Evolutionary conservation across 805 yeast species (phyloP).

Genomic region (Lipomyces kockii): DNA sequence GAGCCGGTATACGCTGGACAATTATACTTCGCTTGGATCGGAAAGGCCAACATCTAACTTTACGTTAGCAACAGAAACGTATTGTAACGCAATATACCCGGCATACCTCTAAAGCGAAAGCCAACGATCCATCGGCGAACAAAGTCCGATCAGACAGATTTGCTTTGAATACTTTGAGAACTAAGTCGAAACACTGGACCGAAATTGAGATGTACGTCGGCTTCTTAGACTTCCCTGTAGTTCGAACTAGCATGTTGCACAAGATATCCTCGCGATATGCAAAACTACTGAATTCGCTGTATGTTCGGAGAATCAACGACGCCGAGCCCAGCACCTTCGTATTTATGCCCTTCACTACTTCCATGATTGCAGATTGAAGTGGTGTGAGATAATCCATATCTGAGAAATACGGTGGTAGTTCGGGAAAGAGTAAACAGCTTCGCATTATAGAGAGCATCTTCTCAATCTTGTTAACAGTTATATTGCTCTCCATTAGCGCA

Average conservation of each 20-base stretch:
- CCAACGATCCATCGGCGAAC: conserved; percentile 34
- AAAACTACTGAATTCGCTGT: conserved; percentile 33
- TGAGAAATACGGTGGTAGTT: conserved; percentile 59
- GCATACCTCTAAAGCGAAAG: conserved; percentile 31
- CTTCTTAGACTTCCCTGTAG: conserved; percentile 19
- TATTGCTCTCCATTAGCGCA: conserved; percentile 47
- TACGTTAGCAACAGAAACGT: neutral
- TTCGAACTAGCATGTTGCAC: conserved; percentile 16
- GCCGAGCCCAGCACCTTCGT: conserved; percentile 17
- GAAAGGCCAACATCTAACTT: conserved; percentile 28
- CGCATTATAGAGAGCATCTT: conserved; percentile 63
- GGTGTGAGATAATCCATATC: conserved; percentile 65
- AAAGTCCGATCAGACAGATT: conserved; percentile 11
- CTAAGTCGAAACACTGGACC: conserved; percentile 22
- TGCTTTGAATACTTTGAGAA: conserved; percentile 15
- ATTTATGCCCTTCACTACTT: conserved; percentile 48
- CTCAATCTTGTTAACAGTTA: conserved; percentile 49
- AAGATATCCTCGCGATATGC: conserved; percentile 26
- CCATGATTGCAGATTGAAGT: conserved; percentile 64
- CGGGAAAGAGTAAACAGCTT: conserved; percentile 72
- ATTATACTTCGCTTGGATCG: conserved; percentile 33
- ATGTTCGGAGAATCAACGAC: conserved; percentile 26
- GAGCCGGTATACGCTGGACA: conserved; percentile 21
- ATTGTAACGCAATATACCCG: neutral
- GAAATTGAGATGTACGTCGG: conserved; percentile 34